These are phyloP conservation scores for Furcasterigmium sp. DNA, from an alignment of 2,329 filamentous ascomycete species.

Conservation along the genomic window DNA sequence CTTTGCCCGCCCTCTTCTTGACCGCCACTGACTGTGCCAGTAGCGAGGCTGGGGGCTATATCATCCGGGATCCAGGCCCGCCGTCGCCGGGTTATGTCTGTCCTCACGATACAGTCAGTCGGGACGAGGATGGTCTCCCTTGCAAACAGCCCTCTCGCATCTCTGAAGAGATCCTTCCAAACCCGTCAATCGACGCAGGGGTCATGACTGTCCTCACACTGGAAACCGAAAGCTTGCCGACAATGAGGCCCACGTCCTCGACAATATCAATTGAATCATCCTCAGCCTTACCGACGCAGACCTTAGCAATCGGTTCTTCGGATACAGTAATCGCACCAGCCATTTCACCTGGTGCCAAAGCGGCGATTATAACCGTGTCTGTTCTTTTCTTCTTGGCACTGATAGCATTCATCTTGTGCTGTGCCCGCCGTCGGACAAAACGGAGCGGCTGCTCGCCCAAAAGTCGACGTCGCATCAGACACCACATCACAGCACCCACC, in stretches of 20 bases:
- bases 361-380: constrained; percentile 38
- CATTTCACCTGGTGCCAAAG: constrained; percentile 34
- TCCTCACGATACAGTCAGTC: constrained; percentile 9
- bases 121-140: background rate
- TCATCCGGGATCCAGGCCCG: constrained; percentile 27
- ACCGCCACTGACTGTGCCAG: constrained; percentile 1
- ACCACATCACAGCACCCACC: constrained; percentile 14
- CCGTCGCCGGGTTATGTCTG: constrained; percentile 23
- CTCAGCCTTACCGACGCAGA: background rate
- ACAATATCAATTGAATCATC: background rate
- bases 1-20: background rate
- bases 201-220: constrained; percentile 1
- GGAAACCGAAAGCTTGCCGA: constrained; percentile 1
- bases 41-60: background rate
- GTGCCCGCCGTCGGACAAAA: constrained; percentile 24
- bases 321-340: background rate
- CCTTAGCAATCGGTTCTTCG: background rate
- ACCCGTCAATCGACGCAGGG: background rate
- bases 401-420: constrained; percentile 27
- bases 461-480: constrained; percentile 12
- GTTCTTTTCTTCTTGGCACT: constrained; percentile 31
- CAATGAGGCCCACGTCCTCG: background rate
- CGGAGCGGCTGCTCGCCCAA: background rate
- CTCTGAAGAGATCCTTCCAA: background rate
- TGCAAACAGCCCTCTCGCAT: constrained; percentile 5